Base-by-base conservation (phyloP, 768 basidiomycete species). In the Mycena latifolia region DNA sequence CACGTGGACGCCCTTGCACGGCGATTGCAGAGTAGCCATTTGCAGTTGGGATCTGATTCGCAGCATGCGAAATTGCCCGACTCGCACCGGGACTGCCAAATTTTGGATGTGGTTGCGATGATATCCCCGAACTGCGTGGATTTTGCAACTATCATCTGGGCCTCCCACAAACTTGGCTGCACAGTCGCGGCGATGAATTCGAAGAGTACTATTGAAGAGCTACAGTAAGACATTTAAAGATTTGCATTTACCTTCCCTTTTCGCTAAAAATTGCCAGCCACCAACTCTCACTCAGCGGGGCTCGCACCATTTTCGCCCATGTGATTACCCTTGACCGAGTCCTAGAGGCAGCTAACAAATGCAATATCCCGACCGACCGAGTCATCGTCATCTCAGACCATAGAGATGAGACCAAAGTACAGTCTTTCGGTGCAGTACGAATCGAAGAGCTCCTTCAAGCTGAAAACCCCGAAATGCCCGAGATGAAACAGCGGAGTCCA, bases 161-260 rank as follows among this genome's bases (percentile, higher is more conserved):
- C 60, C 0, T 53, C 51, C 10, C 60, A 61, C 31, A 61, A 61
- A 33, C n/a, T 61, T 11, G 60, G 60, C 0, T 61, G 60, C 31
- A 61, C 60, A 5, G 60, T 61, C 1, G 51, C 60, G 3, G 27
- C 28, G 6, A 61, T 61, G 3, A 54, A 29, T n/a, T 37, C 27
- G 1, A 27, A 25, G 2, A 53, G 50, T n/a, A 61, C 60, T 1
- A 22, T 43, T 14, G 51, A 41, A 0, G 60, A 61, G 37, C n/a
- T 61, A 6, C 25, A 53, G 60, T 61, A 28, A 61, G 60, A 20
- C n/a, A 15, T 31, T 45, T 24, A 28, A 24, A 14, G 18, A 53
- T 10, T 20, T n/a, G n/a, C n/a, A n/a, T n/a, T n/a, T n/a, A n/a
- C 3, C 31, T 33, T 6, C 8, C 14, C n/a, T 18, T 31, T 17